phyloP scores from a whole-genome alignment of 257 asterid genomes.

The Fraxinus americana region DNA sequence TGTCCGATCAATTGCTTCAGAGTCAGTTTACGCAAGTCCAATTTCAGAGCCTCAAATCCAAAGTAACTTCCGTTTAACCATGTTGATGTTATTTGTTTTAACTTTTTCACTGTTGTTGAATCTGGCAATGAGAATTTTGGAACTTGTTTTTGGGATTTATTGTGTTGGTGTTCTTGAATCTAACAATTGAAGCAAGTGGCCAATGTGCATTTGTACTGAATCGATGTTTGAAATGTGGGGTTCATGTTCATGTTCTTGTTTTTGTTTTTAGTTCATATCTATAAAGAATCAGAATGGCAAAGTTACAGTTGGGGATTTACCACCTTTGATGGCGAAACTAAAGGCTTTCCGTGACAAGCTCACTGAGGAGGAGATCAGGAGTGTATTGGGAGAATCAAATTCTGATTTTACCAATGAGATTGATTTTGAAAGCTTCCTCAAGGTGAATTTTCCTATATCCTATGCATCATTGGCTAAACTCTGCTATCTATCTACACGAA shows the following conservation, averaged over 20 bases:
- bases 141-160: conserved; percentile 12
- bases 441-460: conserved; percentile 47
- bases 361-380: conserved; percentile 71
- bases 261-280: conserved; percentile 52
- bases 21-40: conserved; percentile 94
- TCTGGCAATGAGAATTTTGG: conserved; percentile 8
- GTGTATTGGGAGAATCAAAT: conserved; percentile 50
- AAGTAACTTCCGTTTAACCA: conserved; percentile 42
- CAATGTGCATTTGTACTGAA: conserved; percentile 28
- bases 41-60: conserved; percentile 82
- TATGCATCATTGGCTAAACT: conserved; percentile 9
- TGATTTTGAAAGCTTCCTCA: conserved; percentile 92
- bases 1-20: conserved; percentile 96
- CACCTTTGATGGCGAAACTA: conserved; percentile 66
- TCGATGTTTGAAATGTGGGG: conserved; percentile 21
- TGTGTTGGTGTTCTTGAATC: conserved; percentile 13
- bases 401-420: conserved; percentile 60
- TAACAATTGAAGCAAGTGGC: conserved; percentile 21
- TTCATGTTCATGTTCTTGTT: conserved; percentile 1
- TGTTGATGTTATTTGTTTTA: not conserved
- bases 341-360: conserved; percentile 56
- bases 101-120: not conserved
- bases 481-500: not conserved
- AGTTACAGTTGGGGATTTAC: conserved; percentile 71
- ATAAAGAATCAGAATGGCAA: conserved; percentile 73